Base-by-base conservation (phyloP, 1,284 basidiomycete genomes). In the Malassezia slooffiae region DNA sequence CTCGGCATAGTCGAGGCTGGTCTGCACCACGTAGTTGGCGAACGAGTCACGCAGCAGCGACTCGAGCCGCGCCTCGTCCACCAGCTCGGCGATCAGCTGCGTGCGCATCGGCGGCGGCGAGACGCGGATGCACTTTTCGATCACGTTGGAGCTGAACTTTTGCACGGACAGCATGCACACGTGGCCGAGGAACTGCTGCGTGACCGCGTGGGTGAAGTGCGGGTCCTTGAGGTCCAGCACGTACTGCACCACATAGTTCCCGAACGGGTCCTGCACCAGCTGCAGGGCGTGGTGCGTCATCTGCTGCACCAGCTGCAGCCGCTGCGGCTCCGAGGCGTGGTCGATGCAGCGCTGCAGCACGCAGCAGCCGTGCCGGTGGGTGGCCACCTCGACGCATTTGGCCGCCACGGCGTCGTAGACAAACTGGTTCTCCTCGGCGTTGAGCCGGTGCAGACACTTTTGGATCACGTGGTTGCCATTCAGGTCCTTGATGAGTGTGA, bases 391-490 rank as follows among this genome's bases (percentile, higher is more conserved):
- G 43, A 99, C 88, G 62, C 93, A 95, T 74, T 97, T 93, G 24
- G 87, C 85, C 23, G 93, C 93, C 30, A 99, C 93, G 43, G 93
- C 93, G 63, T 97, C 96, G 75, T 97, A 99, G 67, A 99, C 97
- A 74, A 97, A 99, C 78, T 95, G 90, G 72, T 97, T 97, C 72
- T 99, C 93, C 68, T 96, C 91, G 0, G 93, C 86, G 23, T 84
- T 83, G 49, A 99, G 76, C 72, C 93, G 89, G 77, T 99, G 97
- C 59, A 97, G 74, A 72, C 93, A 99, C 74, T 99, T 99, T 73
- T 99, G 93, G 59, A 97, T 95, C 68, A 97, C 93, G 68, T 99
- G 93, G 71, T 99, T 97, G 43, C 93, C 93, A 71, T 99, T 97
- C 58, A 99, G 75, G 71, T 99, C 91, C 78, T 97, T 99, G 81